phyloP scores from a whole-genome alignment of 2,329 filamentous ascomycete genomes.

The Tolypocladium tropicale region DNA sequence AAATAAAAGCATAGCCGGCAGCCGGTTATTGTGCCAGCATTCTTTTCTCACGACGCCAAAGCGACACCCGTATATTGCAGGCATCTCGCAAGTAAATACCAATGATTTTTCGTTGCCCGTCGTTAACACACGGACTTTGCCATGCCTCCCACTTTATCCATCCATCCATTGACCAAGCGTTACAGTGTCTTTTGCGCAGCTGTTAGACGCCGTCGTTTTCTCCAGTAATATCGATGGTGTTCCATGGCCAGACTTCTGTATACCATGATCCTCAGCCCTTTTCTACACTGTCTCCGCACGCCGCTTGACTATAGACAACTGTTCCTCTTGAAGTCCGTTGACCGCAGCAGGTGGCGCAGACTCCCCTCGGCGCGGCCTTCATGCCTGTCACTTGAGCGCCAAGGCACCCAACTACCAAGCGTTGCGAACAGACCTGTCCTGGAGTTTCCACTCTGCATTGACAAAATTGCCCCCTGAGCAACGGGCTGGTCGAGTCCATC shows the following conservation, averaged over 20 bases:
- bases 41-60: background rate
- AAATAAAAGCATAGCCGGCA: no score
- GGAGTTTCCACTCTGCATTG: background rate
- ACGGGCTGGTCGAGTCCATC: constrained; percentile 6
- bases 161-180: background rate
- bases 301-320: constrained; percentile 12
- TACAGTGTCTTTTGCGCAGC: background rate
- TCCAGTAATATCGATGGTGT: background rate
- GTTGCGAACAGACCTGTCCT: constrained; percentile 7
- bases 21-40: no score
- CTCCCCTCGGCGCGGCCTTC: constrained; percentile 45
- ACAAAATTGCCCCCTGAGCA: background rate
- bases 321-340: constrained; percentile 23
- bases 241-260: no score
- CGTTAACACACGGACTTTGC: background rate
- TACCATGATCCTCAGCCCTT: background rate
- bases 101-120: background rate
- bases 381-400: constrained; percentile 11
- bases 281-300: background rate
- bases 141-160: background rate
- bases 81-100: background rate
- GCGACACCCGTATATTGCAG: background rate
- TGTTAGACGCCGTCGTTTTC: background rate
- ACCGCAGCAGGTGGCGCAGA: constrained; percentile 40
- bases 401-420: constrained; percentile 10